Conservation (phyloP, 495 filamentous ascomycete species). For the Platismatia glauca region DNA sequence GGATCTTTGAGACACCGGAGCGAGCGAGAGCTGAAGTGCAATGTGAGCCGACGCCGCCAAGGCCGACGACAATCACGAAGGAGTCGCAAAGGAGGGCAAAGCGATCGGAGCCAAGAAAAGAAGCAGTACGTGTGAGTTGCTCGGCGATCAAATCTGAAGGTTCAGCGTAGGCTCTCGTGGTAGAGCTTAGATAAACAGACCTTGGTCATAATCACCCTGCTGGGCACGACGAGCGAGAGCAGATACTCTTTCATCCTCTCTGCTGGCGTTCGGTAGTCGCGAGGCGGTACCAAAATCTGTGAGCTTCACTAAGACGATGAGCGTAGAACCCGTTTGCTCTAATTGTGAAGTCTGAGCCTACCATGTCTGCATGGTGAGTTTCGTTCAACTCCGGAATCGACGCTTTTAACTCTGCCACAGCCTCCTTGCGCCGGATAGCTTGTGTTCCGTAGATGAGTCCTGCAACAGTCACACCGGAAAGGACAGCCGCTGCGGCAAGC, state of each 20-base stretch:
- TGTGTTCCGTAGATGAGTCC: constrained; percentile 65
- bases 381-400: constrained; percentile 55
- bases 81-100: constrained; percentile 68
- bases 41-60: constrained; percentile 92
- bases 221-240: constrained; percentile 72
- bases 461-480: constrained; percentile 68
- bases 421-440: constrained; percentile 50
- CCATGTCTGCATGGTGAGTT: constrained; percentile 35
- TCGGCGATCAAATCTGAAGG: constrained; percentile 76
- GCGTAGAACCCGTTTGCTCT: constrained; percentile 10
- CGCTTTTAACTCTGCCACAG: constrained; percentile 58
- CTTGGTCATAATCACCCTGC: constrained; percentile 85
- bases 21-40: constrained; percentile 77
- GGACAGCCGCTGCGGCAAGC: constrained; percentile 64
- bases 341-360: constrained; percentile 19
- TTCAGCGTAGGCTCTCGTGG: constrained; percentile 1
- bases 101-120: constrained; percentile 79
- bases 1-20: constrained; percentile 76
- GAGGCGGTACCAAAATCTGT: constrained; percentile 65
- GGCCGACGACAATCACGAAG: constrained; percentile 84
- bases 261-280: constrained; percentile 42
- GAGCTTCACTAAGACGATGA: constrained; percentile 50
- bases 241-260: constrained; percentile 70
- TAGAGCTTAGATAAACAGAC: constrained; percentile 29
- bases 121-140: constrained; percentile 88